phyloP scores from a whole-genome alignment of 306 rosid species.

The Gynostemma pentaphyllum region DNA sequence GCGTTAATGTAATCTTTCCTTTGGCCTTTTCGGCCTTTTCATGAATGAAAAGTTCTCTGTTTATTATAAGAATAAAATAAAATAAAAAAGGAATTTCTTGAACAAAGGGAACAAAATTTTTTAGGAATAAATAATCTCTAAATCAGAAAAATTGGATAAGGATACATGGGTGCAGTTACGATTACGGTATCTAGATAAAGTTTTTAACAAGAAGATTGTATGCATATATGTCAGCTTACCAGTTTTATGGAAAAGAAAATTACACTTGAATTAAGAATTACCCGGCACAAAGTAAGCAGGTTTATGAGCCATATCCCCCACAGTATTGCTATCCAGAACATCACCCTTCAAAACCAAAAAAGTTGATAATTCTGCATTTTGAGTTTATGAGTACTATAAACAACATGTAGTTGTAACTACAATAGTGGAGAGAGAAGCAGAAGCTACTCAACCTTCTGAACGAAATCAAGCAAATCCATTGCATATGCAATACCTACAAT shows the following conservation, averaged over 20 bases:
- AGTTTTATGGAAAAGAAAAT: neutral
- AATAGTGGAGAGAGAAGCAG: conserved; percentile 10
- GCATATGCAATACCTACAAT: conserved; percentile 98
- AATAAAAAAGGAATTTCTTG: no score
- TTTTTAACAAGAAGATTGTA: no score
- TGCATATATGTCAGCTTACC: neutral
- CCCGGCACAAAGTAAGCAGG: conserved; percentile 99
- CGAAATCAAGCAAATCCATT: conserved; percentile 90
- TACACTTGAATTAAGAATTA: conserved; percentile 21
- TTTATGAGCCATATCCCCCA: conserved; percentile 95
- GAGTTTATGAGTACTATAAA: conserved; percentile 36
- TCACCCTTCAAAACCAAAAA: conserved; percentile 89
- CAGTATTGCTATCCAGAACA: conserved; percentile 67
- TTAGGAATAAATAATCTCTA: no score
- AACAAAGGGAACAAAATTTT: no score
- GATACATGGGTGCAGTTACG: no score
- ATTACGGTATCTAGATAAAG: no score
- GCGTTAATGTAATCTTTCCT: no score
- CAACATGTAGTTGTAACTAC: conserved; percentile 20
- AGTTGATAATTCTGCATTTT: conserved; percentile 48
- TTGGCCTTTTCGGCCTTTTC: no score
- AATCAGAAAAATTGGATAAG: no score
- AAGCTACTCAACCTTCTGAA: conserved; percentile 54
- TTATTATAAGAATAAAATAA: no score
- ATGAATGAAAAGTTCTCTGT: no score